Base-by-base conservation (phyloP, 1,139 yeast genomes). In the Tardiomyces depauwii region DNA sequence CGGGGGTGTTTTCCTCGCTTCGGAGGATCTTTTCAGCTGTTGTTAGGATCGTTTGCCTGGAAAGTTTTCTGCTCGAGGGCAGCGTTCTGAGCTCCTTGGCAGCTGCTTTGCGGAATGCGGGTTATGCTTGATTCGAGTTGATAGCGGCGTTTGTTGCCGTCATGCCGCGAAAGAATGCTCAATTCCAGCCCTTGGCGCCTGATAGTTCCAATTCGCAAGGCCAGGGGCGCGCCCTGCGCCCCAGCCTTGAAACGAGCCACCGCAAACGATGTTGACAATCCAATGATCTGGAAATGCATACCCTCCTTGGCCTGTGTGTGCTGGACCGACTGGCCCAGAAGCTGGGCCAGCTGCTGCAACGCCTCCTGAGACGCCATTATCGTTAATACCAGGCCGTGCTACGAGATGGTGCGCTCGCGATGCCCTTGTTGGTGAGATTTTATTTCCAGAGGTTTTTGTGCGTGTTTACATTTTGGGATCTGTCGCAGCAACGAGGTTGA, bases 1-100 rank as follows among this genome's bases (percentile, higher is more conserved):
- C 95, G 21, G 78, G 77, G 42, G 72, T 72, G 2, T 63, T 52
- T 59, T 91, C 97, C 45, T 82, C 66, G 10, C 75, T 62, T 49
- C 77, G 76, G 55, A 91, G 57, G 41, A 62, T 50, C 30, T 58
- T 58, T 49, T 70, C 74, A 42, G 71, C 73, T 30, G 36, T 5
- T 30, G 36, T 30, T 30, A 30, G 36, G 5, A 5, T 12, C 10
- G 5, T 4, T 21, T 4, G 25, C 25, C n/a, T n/a, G 25, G 25
- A 7, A 7, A 5, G 25, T 21, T 7, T 21, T 21, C 7, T 21
- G 4, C 25, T 7, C 25, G 25, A 21, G 25, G 25, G 25, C 25
- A 5, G 25, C 25, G 7, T 7, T 7, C 25, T 4, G 25, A 21
- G 7, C 25, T 7, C 25, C 25, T 4, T 21, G 7, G 25, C 25